A percentile compares a stretch with the other conserved stretches of the same genome.
Evolutionary conservation across 2,329 filamentous ascomycete genomes (phyloP).

Genomic region (Penicillium sp.): DNA sequence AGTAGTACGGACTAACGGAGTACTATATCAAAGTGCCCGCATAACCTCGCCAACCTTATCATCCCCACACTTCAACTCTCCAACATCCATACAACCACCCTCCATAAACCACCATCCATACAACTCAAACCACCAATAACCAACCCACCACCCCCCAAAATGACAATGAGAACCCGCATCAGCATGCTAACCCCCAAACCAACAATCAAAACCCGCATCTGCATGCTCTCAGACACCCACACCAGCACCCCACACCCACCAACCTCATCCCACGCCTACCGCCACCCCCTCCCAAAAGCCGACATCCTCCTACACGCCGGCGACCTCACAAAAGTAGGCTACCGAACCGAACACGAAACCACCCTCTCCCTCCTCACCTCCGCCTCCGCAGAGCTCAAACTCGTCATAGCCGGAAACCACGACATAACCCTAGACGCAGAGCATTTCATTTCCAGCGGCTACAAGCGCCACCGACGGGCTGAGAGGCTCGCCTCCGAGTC

Average conservation of each 20-base stretch:
- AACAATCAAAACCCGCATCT: slow-evolving; percentile 41
- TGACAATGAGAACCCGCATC: slow-evolving; percentile 40
- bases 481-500: slow-evolving; percentile 21
- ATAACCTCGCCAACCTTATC: too few species aligned
- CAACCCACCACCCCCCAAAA: neutral
- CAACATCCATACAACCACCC: neutral
- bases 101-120: neutral
- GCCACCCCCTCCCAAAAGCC: slow-evolving; percentile 47
- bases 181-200: too few species aligned
- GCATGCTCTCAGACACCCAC: slow-evolving; percentile 46
- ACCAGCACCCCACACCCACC: slow-evolving; percentile 26
- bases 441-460: slow-evolving; percentile 42
- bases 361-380: slow-evolving; percentile 48
- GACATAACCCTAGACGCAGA: slow-evolving; percentile 55
- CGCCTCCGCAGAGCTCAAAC: slow-evolving; percentile 54
- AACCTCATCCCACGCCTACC: slow-evolving; percentile 31
- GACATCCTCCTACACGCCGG: slow-evolving; percentile 58
- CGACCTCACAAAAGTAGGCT: slow-evolving; percentile 55
- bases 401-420: slow-evolving; percentile 63
- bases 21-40: too few species aligned
- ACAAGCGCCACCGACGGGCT: slow-evolving; percentile 27
- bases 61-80: slow-evolving; percentile 4
- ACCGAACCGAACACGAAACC: slow-evolving; percentile 45
- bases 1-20: too few species aligned
- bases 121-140: too few species aligned